These are phyloP conservation scores for Solidago caesia DNA, from an alignment of 129 eudicot species.

Conservation along the genomic window DNA sequence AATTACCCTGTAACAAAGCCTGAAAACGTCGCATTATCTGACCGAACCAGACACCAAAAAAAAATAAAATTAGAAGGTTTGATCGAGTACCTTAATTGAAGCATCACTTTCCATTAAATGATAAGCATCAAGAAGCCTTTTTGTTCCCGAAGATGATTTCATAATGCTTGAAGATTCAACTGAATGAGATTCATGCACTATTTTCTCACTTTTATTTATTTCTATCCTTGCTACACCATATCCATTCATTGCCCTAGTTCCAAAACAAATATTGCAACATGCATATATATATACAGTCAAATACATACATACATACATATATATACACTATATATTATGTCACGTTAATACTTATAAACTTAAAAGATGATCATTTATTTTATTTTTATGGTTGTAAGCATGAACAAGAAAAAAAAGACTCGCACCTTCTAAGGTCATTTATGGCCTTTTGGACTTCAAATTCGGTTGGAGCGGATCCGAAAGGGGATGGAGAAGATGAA, in stretches of 20 bases:
- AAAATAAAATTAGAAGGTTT: not conserved
- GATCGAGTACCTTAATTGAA: constrained; percentile 43
- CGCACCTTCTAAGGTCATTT: constrained; percentile 45
- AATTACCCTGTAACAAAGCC: not conserved
- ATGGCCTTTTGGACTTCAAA: constrained; percentile 53
- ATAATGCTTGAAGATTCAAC: constrained; percentile 25
- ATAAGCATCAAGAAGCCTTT: constrained; percentile 51
- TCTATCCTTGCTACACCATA: constrained; percentile 25
- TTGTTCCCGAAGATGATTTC: constrained; percentile 44
- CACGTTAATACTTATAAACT: too few relatives aligned
- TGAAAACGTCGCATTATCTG: not conserved
- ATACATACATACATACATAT: too few relatives aligned
- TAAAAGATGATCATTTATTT: too few relatives aligned
- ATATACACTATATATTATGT: not conserved
- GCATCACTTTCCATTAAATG: constrained; percentile 51
- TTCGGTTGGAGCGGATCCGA: constrained; percentile 49
- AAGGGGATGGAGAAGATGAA: constrained; percentile 14
- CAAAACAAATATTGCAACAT: constrained; percentile 7
- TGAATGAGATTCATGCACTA: constrained; percentile 12
- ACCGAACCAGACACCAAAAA: too few relatives aligned
- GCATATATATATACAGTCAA: too few relatives aligned
- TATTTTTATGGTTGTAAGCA: too few relatives aligned
- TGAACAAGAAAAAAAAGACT: not conserved
- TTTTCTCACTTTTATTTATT: constrained; percentile 10
- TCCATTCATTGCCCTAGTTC: constrained; percentile 45